A percentile compares a stretch with the other conserved stretches of the same genome.
Evolutionary conservation across 345 rosid species (phyloP).

Genomic region (Brassica carinata): DNA sequence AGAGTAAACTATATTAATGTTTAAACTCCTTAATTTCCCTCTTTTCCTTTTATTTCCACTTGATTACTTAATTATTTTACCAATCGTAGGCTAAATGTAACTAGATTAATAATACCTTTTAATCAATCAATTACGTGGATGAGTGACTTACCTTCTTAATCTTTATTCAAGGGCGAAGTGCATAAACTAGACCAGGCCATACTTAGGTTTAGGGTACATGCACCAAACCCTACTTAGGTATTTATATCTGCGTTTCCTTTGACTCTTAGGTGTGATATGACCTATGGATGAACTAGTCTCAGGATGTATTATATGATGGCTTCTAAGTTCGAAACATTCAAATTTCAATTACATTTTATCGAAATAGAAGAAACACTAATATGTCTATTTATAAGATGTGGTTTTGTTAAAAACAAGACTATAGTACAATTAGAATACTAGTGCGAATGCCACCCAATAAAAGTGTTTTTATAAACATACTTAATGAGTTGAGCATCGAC

Average conservation of each 20-base stretch:
- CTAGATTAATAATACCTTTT: background rate
- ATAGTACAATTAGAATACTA: background rate
- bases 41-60: no score
- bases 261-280: background rate
- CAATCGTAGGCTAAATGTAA: background rate
- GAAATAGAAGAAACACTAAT: background rate
- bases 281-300: background rate
- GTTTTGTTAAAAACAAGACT: background rate
- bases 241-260: background rate
- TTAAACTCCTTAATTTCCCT: no score
- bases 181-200: constrained; percentile 2
- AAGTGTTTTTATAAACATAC: background rate
- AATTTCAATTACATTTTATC: background rate
- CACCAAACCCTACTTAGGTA: background rate
- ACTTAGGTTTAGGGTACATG: background rate
- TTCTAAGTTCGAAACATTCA: background rate
- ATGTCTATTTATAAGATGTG: background rate
- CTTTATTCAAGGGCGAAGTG: background rate
- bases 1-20: no score
- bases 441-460: background rate
- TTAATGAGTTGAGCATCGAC: background rate
- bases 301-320: background rate
- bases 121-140: background rate
- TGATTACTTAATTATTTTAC: no score
- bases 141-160: background rate